Evolutionary conservation across 371 early-diverging fungal species (phyloP).

Genomic region (Lichtheimia hyalospora): DNA sequence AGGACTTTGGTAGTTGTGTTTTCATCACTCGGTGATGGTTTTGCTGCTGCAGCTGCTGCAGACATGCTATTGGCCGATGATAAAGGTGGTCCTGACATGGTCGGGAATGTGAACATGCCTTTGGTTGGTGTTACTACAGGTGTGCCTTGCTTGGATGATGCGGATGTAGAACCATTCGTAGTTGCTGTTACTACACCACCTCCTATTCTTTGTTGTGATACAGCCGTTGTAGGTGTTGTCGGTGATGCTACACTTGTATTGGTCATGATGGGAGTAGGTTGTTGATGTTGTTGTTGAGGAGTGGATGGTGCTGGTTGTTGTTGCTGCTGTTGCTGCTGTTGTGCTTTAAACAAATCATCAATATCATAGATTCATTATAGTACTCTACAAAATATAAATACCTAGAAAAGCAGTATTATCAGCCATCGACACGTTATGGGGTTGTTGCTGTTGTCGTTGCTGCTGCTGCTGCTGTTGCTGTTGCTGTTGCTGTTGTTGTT

Average conservation of each 20-base stretch:
- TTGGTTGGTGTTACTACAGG: constrained; percentile 14
- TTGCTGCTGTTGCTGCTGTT: constrained; percentile 1
- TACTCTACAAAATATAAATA: too few species aligned
- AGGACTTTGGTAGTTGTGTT: constrained; percentile 51
- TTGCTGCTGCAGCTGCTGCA: constrained; percentile 3
- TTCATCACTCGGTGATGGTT: constrained; percentile 17
- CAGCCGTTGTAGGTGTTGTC: too few species aligned
- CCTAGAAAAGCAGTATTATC: not conserved
- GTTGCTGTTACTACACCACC: not conserved
- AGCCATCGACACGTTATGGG: not conserved
- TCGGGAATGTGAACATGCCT: constrained; percentile 11
- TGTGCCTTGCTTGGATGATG: constrained; percentile 13
- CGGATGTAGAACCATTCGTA: constrained; percentile 14
- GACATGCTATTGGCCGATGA: not conserved
- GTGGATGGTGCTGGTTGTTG: constrained; percentile 9
- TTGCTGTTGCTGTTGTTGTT: not conserved
- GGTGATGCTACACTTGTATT: too few species aligned
- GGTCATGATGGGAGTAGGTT: not conserved
- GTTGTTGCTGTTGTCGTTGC: not conserved
- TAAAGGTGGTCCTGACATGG: constrained; percentile 8
- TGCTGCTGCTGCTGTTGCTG: not conserved
- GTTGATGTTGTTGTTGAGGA: constrained; percentile 11
- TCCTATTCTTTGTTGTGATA: not conserved
- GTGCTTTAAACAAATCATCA: not conserved
- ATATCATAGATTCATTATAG: too few species aligned